phyloP scores from a whole-genome alignment of 306 rosid species.

The Acacia confusa region DNA sequence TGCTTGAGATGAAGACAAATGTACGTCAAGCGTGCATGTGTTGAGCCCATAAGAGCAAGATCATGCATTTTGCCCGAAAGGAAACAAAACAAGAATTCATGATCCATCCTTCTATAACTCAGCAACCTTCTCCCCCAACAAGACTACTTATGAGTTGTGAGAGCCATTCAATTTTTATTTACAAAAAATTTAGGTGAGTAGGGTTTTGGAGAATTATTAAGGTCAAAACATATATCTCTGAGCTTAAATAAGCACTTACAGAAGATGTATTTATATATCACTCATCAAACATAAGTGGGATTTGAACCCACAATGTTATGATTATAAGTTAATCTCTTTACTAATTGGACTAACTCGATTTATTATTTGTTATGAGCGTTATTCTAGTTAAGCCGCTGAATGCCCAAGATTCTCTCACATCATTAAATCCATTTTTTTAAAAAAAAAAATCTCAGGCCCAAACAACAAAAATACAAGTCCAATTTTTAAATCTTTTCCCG shows the following conservation, averaged over 20 bases:
- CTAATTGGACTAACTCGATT: too few relatives aligned
- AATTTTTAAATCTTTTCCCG: constrained; percentile 8
- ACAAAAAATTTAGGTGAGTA: too few relatives aligned
- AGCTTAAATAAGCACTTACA: too few relatives aligned
- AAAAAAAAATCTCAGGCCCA: neutral
- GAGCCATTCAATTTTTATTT: too few relatives aligned
- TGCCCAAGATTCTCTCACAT: neutral
- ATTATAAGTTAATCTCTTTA: too few relatives aligned
- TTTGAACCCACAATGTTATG: too few relatives aligned
- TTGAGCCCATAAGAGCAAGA: neutral
- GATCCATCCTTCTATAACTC: neutral
- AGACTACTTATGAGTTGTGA: too few relatives aligned
- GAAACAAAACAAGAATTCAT: neutral
- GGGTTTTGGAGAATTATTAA: too few relatives aligned
- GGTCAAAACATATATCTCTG: rapidly evolving
- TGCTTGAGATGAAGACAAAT: neutral
- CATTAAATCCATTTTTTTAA: neutral
- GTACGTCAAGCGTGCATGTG: neutral
- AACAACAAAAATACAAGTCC: neutral
- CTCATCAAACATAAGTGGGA: too few relatives aligned
- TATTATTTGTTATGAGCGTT: too few relatives aligned
- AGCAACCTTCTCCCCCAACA: too few relatives aligned
- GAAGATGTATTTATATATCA: rapidly evolving
- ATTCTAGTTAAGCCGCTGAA: neutral
- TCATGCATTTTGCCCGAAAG: neutral